These are phyloP conservation scores for Scenedesmus sp. DNA, from an alignment of 163 green algal species.

Conservation along the genomic window DNA sequence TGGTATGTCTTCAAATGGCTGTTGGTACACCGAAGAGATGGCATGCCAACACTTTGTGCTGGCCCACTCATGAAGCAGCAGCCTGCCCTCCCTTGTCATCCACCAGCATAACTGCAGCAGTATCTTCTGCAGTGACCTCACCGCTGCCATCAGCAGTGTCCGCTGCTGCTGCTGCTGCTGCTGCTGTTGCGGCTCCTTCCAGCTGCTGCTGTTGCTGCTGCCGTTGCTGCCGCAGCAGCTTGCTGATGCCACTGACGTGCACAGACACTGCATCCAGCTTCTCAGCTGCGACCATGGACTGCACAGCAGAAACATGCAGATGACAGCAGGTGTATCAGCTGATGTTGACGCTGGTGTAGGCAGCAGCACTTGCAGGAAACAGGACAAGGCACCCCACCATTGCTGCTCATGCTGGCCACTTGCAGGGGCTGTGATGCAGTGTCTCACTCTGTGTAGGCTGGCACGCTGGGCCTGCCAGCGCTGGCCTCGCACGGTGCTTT, in stretches of 20 bases:
- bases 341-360: background rate
- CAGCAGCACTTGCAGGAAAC: background rate
- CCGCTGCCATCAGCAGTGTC: background rate
- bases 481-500: no score
- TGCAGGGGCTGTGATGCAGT: no score
- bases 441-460: no score
- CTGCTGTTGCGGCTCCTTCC: background rate
- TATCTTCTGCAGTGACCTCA: background rate
- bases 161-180: background rate
- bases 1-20: no score
- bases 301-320: background rate
- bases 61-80: background rate
- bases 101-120: background rate
- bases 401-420: background rate
- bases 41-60: no score
- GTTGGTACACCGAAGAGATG: no score
- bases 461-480: no score
- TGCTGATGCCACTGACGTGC: conserved; percentile 52
- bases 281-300: conserved; percentile 47
- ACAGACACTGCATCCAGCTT: conserved; percentile 50
- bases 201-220: conserved; percentile 18
- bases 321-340: background rate
- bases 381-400: background rate
- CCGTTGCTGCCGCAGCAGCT: conserved; percentile 37
- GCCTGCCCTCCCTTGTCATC: background rate